phyloP scores from a whole-genome alignment of 73 alveolate genomes.

The Blepharisma japonicum region DNA sequence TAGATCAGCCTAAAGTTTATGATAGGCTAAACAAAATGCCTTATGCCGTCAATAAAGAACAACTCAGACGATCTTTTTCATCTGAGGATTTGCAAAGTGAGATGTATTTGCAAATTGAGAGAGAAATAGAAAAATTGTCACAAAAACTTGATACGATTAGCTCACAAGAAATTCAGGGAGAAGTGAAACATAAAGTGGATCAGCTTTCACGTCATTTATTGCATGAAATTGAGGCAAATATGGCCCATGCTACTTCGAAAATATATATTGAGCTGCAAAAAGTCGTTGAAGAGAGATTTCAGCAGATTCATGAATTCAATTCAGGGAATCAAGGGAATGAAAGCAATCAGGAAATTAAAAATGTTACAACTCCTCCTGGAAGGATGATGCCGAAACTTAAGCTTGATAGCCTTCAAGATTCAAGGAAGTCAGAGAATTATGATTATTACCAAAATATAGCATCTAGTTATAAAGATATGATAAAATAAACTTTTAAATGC shows the following conservation, averaged over 20 bases:
- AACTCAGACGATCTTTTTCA: not conserved
- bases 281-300: slow-evolving; percentile 16
- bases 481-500: too few species aligned
- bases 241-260: not conserved
- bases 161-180: not conserved
- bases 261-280: slow-evolving; percentile 8
- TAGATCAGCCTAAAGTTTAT: not conserved
- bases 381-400: too few species aligned
- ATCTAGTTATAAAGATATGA: not conserved
- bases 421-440: too few species aligned
- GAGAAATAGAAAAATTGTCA: slow-evolving; percentile 10
- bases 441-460: too few species aligned
- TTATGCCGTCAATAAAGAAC: too few species aligned
- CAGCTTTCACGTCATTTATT: not conserved
- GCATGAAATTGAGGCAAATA: slow-evolving; percentile 26
- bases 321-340: too few species aligned
- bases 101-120: not conserved
- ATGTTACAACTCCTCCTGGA: too few species aligned
- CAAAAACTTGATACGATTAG: slow-evolving; percentile 20
- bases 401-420: too few species aligned
- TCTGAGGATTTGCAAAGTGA: slow-evolving; percentile 19
- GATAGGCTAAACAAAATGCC: slow-evolving; percentile 21
- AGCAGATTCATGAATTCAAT: not conserved
- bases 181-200: not conserved
- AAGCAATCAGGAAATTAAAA: too few species aligned